Conservation (phyloP, 768 basidiomycete species). For the Chiua virens region DNA sequence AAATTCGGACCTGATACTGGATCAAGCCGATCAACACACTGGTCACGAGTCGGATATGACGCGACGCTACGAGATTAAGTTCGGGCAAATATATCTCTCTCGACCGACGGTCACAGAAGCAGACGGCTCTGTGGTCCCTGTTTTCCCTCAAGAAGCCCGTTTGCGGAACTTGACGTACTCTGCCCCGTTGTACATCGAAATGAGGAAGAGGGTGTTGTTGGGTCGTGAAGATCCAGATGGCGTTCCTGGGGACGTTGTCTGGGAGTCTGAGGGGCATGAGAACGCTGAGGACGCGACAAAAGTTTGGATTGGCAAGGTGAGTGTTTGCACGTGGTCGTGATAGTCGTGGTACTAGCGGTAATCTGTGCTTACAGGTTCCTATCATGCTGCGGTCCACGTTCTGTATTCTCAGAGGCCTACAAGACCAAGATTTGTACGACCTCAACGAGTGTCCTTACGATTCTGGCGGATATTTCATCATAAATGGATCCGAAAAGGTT, state of each 20-base stretch:
- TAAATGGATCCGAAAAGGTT: slow-evolving; percentile 99
- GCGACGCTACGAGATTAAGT: slow-evolving; percentile 95
- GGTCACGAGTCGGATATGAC: slow-evolving; percentile 81
- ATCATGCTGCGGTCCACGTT: slow-evolving; percentile 97
- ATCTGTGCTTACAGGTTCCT: slow-evolving; percentile 63
- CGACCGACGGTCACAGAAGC: slow-evolving; percentile 93
- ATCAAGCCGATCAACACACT: slow-evolving; percentile 95
- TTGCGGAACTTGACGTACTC: slow-evolving; percentile 95
- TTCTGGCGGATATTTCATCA: slow-evolving; percentile 98
- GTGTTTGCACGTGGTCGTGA: slow-evolving; percentile 24
- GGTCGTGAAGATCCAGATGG: slow-evolving; percentile 83
- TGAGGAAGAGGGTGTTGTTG: slow-evolving; percentile 80
- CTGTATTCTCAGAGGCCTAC: slow-evolving; percentile 82
- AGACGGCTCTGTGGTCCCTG: slow-evolving; percentile 89
- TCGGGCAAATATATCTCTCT: slow-evolving; percentile 96
- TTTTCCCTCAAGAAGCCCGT: slow-evolving; percentile 97
- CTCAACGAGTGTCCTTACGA: slow-evolving; percentile 98
- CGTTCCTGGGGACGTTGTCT: slow-evolving; percentile 74
- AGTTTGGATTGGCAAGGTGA: slow-evolving; percentile 93
- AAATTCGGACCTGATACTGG: slow-evolving; percentile 90
- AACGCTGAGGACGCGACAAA: slow-evolving; percentile 67
- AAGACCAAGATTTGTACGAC: slow-evolving; percentile 81
- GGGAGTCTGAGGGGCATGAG: slow-evolving; percentile 74
- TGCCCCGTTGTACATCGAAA: slow-evolving; percentile 92
- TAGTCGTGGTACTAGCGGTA: slow-evolving; percentile 9